phyloP scores from a whole-genome alignment of 1,284 basidiomycete genomes.

The Crepidotus sp. region DNA sequence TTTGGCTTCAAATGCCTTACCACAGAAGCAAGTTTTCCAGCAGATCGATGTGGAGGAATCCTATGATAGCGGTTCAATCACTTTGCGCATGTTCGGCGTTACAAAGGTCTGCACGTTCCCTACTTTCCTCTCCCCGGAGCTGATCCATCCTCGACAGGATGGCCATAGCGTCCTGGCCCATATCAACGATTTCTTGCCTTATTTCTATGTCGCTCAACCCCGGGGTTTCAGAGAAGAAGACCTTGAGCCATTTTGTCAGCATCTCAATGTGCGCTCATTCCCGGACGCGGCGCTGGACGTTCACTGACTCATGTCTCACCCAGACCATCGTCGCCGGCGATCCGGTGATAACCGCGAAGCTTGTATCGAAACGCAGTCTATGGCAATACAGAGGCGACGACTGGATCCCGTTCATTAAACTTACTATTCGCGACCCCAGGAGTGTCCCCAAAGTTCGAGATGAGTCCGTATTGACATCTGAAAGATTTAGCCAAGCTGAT shows the following conservation, averaged over 20 bases:
- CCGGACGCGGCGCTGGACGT: background rate
- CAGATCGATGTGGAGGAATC: constrained; percentile 88
- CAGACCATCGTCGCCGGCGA: constrained; percentile 21
- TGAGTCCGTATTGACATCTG: constrained; percentile 39
- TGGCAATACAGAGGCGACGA: constrained; percentile 87
- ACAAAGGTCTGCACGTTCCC: constrained; percentile 51
- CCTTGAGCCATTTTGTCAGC: constrained; percentile 51
- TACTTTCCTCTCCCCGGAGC: background rate
- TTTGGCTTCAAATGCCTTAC: constrained; percentile 1
- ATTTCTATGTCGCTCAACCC: constrained; percentile 85
- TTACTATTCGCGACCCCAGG: constrained; percentile 66
- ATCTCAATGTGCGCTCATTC: constrained; percentile 61
- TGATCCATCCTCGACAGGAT: constrained; percentile 32
- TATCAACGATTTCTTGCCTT: constrained; percentile 77
- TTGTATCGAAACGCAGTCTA: constrained; percentile 63
- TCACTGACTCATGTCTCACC: constrained; percentile 9
- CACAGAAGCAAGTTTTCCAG: constrained; percentile 61
- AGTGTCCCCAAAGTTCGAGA: constrained; percentile 83
- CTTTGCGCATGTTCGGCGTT: constrained; percentile 80
- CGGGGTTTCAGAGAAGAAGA: constrained; percentile 72
- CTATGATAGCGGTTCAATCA: constrained; percentile 42
- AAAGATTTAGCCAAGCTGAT: constrained; percentile 2
- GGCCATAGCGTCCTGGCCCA: constrained; percentile 85
- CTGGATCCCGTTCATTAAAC: constrained; percentile 71
- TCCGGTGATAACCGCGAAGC: constrained; percentile 49